A percentile compares a stretch with the other conserved stretches of the same genome.
Conservation (phyloP, 1,139 yeast genomes). For the Meyerozyma athensensis region DNA sequence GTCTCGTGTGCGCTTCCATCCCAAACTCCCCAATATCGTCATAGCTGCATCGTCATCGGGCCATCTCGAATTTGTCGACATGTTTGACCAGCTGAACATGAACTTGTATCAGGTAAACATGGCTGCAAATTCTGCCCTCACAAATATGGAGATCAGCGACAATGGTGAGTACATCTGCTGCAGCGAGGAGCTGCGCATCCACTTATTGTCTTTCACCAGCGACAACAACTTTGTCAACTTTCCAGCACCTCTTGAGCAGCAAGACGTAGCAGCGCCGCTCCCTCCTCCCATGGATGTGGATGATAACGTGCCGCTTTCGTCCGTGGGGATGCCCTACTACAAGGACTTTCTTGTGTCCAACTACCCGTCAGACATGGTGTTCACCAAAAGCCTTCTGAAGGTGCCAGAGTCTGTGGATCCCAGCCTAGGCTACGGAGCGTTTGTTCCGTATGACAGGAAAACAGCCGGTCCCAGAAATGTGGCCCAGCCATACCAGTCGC, state of each 20-base stretch:
- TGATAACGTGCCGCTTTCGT: conserved; percentile 51
- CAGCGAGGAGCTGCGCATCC: conserved; percentile 63
- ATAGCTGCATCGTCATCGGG: conserved; percentile 74
- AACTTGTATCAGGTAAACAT: conserved; percentile 61
- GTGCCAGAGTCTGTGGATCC: conserved; percentile 44
- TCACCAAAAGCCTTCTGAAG: conserved; percentile 49
- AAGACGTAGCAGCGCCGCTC: conserved; percentile 25
- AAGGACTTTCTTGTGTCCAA: conserved; percentile 73
- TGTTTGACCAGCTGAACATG: conserved; percentile 68
- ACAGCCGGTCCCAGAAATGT: conserved; percentile 41
- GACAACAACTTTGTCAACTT: conserved; percentile 42
- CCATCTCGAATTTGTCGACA: conserved; percentile 79
- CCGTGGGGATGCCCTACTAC: conserved; percentile 85
- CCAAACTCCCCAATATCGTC: conserved; percentile 76
- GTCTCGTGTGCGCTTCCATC: conserved; percentile 76
- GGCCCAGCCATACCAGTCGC: conserved; percentile 44
- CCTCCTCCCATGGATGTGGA: conserved; percentile 30
- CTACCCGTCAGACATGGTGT: conserved; percentile 63
- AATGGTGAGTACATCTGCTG: conserved; percentile 79
- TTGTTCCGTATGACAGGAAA: conserved; percentile 51
- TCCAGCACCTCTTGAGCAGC: conserved; percentile 49
- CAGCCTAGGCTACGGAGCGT: conserved; percentile 5
- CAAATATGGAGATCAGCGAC: conserved; percentile 62
- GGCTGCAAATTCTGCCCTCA: conserved; percentile 32
- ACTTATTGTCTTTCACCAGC: conserved; percentile 64